Percentiles rank a stretch among this genome's conserved stretches.
These are phyloP conservation scores for Oxytropis ochrocephala DNA, from an alignment of 306 rosid genomes.

Conservation along the genomic window DNA sequence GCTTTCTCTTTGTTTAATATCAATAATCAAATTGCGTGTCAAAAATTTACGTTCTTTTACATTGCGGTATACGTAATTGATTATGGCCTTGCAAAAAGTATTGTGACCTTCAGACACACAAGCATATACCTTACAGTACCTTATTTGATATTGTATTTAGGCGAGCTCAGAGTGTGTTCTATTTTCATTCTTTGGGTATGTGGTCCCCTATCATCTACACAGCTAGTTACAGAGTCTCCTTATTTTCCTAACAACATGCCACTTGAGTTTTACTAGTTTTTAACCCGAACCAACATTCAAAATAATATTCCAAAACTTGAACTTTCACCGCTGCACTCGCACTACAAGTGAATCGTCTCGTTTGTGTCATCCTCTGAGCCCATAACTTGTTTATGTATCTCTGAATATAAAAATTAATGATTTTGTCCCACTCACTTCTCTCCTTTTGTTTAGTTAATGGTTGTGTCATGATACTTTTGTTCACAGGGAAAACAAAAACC, in stretches of 20 bases:
- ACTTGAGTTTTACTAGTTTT: slow-evolving; percentile 14
- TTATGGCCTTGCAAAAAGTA: slow-evolving; percentile 96
- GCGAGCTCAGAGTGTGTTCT: slow-evolving; percentile 11
- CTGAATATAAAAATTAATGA: background rate
- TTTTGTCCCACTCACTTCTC: background rate
- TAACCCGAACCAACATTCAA: background rate
- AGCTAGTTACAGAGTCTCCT: no score
- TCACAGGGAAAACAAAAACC: slow-evolving; percentile 95
- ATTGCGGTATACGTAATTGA: slow-evolving; percentile 82
- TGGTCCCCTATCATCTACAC: background rate
- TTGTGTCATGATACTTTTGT: background rate
- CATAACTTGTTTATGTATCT: background rate
- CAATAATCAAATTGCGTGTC: background rate
- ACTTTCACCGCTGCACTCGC: background rate
- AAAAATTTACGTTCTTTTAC: slow-evolving; percentile 11
- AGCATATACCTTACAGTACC: slow-evolving; percentile 95
- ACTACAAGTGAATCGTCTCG: background rate
- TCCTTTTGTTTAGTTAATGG: background rate
- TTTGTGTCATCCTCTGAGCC: background rate
- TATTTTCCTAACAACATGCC: no score
- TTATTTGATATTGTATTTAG: slow-evolving; percentile 10
- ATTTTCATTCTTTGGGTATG: slow-evolving; percentile 2
- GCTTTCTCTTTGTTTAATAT: background rate
- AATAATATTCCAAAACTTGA: background rate
- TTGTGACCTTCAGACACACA: slow-evolving; percentile 95